Conservation (phyloP, 2,329 filamentous ascomycete genomes). For the Phaeosphaeriaceae sp. region DNA sequence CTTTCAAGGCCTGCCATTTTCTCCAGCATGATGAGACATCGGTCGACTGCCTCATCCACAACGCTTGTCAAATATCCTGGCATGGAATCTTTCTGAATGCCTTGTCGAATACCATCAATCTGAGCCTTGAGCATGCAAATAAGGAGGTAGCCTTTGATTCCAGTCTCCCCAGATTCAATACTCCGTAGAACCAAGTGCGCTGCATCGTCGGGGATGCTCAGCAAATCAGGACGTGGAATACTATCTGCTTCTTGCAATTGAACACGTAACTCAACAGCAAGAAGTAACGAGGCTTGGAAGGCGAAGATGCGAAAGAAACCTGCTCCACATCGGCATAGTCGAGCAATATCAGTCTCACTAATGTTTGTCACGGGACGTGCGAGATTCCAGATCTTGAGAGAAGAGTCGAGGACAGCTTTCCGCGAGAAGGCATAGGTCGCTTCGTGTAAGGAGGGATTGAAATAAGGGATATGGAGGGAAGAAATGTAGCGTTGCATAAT, state of each 20-base stretch:
- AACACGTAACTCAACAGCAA: slow-evolving; percentile 28
- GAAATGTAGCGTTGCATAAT: slow-evolving; percentile 37
- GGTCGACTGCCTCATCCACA: slow-evolving; percentile 21
- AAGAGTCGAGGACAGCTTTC: slow-evolving; percentile 33
- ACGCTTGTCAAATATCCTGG: slow-evolving; percentile 17
- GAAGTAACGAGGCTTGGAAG: slow-evolving; percentile 28
- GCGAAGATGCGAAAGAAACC: slow-evolving; percentile 33
- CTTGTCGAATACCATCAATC: slow-evolving; percentile 25
- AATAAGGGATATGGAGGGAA: slow-evolving; percentile 35
- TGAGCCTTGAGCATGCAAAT: slow-evolving; percentile 25
- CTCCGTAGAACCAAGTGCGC: slow-evolving; percentile 23
- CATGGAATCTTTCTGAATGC: slow-evolving; percentile 18
- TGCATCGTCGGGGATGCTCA: slow-evolving; percentile 27
- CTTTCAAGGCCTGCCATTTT: slow-evolving; percentile 12
- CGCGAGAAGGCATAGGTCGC: slow-evolving; percentile 34
- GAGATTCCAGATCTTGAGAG: slow-evolving; percentile 35
- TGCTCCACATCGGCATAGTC: slow-evolving; percentile 28
- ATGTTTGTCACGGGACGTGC: slow-evolving; percentile 7
- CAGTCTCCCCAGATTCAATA: slow-evolving; percentile 38
- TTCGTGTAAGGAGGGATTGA: slow-evolving; percentile 25
- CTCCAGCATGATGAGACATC: slow-evolving; percentile 29
- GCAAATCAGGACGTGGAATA: slow-evolving; percentile 25
- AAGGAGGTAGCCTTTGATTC: slow-evolving; percentile 38
- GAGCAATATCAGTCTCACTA: slow-evolving; percentile 19
- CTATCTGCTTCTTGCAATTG: slow-evolving; percentile 36